phyloP scores from a whole-genome alignment of 2,329 filamentous ascomycete genomes.

The Scorias spongiosa region DNA sequence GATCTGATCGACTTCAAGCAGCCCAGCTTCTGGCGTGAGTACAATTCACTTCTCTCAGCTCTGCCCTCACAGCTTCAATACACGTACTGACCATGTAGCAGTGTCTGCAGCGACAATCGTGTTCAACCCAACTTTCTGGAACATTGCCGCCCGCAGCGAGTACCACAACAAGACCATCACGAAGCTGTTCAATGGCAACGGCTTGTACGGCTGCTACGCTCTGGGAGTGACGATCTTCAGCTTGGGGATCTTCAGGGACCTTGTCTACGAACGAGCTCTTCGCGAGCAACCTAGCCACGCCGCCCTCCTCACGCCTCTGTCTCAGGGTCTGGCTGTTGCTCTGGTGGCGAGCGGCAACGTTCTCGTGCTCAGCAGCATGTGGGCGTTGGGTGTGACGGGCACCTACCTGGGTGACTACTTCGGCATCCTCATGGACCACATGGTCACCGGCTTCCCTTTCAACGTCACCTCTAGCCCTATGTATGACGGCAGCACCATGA shows the following conservation, averaged over 20 bases:
- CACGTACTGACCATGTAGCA: slow-evolving; percentile 67
- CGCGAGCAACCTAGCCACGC: slow-evolving; percentile 61
- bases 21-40: slow-evolving; percentile 33
- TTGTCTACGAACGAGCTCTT: slow-evolving; percentile 65
- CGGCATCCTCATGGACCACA: slow-evolving; percentile 89
- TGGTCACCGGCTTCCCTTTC: slow-evolving; percentile 92
- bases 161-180: slow-evolving; percentile 85
- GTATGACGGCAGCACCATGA: slow-evolving; percentile 90
- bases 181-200: slow-evolving; percentile 65
- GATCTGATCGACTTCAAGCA: slow-evolving; percentile 27
- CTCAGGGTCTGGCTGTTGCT: slow-evolving; percentile 50
- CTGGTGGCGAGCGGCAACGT: slow-evolving; percentile 65
- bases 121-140: slow-evolving; percentile 99
- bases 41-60: neutral
- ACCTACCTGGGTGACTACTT: slow-evolving; percentile 98
- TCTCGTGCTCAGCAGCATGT: slow-evolving; percentile 80
- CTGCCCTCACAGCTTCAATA: neutral
- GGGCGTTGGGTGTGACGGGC: slow-evolving; percentile 80
- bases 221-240: slow-evolving; percentile 83
- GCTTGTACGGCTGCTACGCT: slow-evolving; percentile 71
- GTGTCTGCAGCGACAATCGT: slow-evolving; percentile 69
- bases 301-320: slow-evolving; percentile 44
- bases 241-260: slow-evolving; percentile 74
- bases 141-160: slow-evolving; percentile 76
- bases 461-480: slow-evolving; percentile 82